phyloP scores from a whole-genome alignment of 139 green algal genomes.

The Picochlorum sp. region DNA sequence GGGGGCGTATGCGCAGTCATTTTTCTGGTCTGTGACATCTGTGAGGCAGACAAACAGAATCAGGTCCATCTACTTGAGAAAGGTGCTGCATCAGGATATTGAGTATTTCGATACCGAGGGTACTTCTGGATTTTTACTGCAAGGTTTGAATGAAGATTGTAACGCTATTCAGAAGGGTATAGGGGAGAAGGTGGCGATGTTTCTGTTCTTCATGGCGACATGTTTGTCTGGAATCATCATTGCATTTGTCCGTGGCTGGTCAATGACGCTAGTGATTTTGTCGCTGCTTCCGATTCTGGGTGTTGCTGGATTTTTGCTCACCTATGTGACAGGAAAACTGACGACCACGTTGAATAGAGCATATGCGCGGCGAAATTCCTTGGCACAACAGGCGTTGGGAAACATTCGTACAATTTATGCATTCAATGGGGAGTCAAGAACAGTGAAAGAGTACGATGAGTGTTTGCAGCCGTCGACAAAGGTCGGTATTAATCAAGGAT shows the following conservation, averaged over 20 bases:
- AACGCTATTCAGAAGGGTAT: slow-evolving; percentile 48
- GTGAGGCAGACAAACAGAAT: slow-evolving; percentile 28
- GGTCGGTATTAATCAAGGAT: slow-evolving; percentile 30
- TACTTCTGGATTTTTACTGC: slow-evolving; percentile 46
- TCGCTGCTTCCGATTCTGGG: slow-evolving; percentile 52
- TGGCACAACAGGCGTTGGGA: slow-evolving; percentile 54
- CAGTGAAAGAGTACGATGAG: slow-evolving; percentile 39
- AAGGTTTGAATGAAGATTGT: slow-evolving; percentile 68
- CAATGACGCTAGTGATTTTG: slow-evolving; percentile 79
- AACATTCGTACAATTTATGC: slow-evolving; percentile 68
- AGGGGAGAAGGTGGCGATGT: slow-evolving; percentile 40
- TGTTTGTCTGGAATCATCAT: slow-evolving; percentile 35
- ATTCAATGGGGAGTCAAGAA: slow-evolving; percentile 50
- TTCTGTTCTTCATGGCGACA: slow-evolving; percentile 29
- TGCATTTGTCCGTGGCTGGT: slow-evolving; percentile 54
- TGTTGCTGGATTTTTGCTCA: slow-evolving; percentile 37
- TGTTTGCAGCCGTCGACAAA: slow-evolving; percentile 36
- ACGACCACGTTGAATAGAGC: slow-evolving; percentile 17
- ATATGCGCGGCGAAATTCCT: slow-evolving; percentile 44
- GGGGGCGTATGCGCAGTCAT: slow-evolving; percentile 30
- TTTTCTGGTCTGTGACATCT: slow-evolving; percentile 28
- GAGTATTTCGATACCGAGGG: slow-evolving; percentile 70
- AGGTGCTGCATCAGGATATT: slow-evolving; percentile 74
- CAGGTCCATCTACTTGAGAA: slow-evolving; percentile 36
- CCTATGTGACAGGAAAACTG: slow-evolving; percentile 22